Evolutionary conservation across 495 filamentous ascomycete species (phyloP), one percentile per base, ranked within the genome.

Genomic region (Xylaria curta): DNA sequence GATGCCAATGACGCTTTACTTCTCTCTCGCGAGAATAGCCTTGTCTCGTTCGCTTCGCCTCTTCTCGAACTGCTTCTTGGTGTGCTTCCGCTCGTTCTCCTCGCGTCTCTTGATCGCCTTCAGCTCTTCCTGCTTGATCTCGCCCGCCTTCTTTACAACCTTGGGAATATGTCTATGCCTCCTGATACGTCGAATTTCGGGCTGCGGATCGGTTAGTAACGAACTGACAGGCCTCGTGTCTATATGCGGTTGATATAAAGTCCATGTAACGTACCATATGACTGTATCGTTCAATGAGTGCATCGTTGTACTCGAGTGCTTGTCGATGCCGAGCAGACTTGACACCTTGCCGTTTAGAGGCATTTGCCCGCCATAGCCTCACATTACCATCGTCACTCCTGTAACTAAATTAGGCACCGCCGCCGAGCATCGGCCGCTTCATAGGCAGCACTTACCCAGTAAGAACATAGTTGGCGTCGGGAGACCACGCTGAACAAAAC

Each of bases 61-160:
- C 80, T 89, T 88, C 79, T 87, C 82, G 75, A 92, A 86, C 74
- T 89, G 84, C 86, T 95, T 96, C 85, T 89, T 92, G 49, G 88
- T 91, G 82, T 98, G 94, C 82, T 92, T 96, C 77, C 97, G 87
- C 84, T 96, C 91, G 80, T 98, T 99, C 84, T 99, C 97, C 77
- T 94, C 91, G 77, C 89, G 92, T 80, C 94, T 86, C 88, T 96
- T 97, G 73, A 98, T 91, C 42, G 92, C 88, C 78, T 85, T 86
- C 69, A 98, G 82, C 83, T 98, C 97, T 76, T 97, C 94, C 70
- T 84, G 84, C 88, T 99, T 99, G 79, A 99, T 99, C 83, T 97
- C 95, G 61, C 88, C 91, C 13, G 97, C 96, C 88, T 98, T 98
- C 92, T 97, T 99, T 72, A 99, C 90, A 75, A 91, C 88, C 87